Base-by-base conservation (phyloP, 495 filamentous ascomycete species). In the Opeltia flavorubescens region DNA sequence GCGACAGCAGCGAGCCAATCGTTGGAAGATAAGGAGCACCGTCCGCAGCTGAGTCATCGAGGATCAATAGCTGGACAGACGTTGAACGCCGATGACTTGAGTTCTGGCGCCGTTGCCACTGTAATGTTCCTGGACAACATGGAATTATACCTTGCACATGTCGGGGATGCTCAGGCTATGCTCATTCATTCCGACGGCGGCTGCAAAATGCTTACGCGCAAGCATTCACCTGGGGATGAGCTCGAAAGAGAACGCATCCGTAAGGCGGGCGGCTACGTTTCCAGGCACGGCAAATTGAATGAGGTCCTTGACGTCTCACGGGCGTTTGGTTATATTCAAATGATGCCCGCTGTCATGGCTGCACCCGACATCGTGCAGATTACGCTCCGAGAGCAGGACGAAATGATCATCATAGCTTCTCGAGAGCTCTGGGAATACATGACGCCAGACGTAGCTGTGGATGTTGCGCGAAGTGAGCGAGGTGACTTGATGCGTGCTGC, bases 391-490 rank as follows among this genome's bases (percentile, higher is more conserved):
- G 89, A 95, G 44, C 82, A 87, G 50, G 93, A 99, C 60, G 91
- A 96, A 59, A 85, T 89, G 68, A 77, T 99, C 26, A 67, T 99
- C 35, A 74, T 99, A 41, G 91, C 87, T 3, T 94, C 87, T 8
- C 81, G 76, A 44, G 91, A 96, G 55, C 67, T 99, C 6, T 99
- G 91, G 91, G 88, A 96, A 40, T 93, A 84, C 60, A 71, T 99
- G 13, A 80, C 80, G 8, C 84, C 85, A 5, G 86, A 89, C 34
- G 71, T 94, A 36, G 82, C 88, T 15, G 86, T 94, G n/a, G 91
- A 99, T 59, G 77, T 95, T 24, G 84, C 86, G 12, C 73, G 89
- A 43, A 80, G 77, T 12, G 89, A 89, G 55, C 77, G 87, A 15
- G 71, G 71, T 25, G 89, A 99, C 60, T 69, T 94, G 11, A 96